Evolutionary conservation across 2,329 filamentous ascomycete genomes (phyloP).

Genomic region (Paradendryphiella salina): DNA sequence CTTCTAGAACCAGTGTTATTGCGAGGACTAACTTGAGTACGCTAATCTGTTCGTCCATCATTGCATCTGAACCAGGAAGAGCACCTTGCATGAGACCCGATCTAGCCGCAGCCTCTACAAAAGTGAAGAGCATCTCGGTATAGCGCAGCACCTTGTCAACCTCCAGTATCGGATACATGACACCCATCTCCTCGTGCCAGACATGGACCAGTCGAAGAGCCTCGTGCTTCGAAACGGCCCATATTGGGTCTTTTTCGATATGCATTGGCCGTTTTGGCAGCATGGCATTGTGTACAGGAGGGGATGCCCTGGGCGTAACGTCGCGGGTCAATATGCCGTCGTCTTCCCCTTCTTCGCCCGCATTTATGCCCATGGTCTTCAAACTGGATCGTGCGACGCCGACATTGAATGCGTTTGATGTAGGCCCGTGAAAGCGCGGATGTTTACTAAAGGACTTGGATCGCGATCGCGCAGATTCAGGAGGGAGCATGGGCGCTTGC

Average conservation of each 20-base stretch:
- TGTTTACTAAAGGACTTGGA: conserved; percentile 50
- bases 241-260: conserved; percentile 72
- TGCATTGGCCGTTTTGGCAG: conserved; percentile 40
- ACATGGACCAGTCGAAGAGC: conserved; percentile 76
- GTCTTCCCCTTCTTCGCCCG: conserved; percentile 64
- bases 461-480: conserved; percentile 46
- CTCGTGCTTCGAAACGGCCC: conserved; percentile 76
- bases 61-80: conserved; percentile 60
- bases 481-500: conserved; percentile 40
- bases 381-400: conserved; percentile 85
- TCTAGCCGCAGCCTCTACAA: conserved; percentile 68
- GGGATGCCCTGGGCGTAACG: conserved; percentile 55
- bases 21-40: conserved; percentile 84
- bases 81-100: conserved; percentile 61
- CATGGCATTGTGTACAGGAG: conserved; percentile 34
- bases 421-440: conserved; percentile 78
- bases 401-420: conserved; percentile 81
- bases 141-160: conserved; percentile 73
- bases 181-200: conserved; percentile 86
- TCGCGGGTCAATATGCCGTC: conserved; percentile 59
- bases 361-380: conserved; percentile 84
- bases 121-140: conserved; percentile 69
- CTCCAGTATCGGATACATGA: conserved; percentile 87
- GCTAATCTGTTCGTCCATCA: conserved; percentile 67
- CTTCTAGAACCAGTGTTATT: conserved; percentile 75